phyloP scores from a whole-genome alignment of 2,329 filamentous ascomycete species.

The Fusarium newnesense region DNA sequence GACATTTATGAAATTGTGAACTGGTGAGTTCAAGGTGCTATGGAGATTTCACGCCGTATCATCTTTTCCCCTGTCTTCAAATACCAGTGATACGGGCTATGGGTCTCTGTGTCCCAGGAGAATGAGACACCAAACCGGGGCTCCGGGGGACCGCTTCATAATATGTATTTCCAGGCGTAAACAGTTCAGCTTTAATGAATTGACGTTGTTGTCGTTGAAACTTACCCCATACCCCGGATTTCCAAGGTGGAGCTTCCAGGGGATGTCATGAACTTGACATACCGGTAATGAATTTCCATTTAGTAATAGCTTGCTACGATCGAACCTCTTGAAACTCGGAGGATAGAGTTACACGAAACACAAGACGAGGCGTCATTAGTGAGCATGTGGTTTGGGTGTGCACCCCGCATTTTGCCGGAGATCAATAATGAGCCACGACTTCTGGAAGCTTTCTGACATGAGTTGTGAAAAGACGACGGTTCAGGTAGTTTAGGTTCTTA shows the following conservation, averaged over 20 bases:
- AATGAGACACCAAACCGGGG: not conserved
- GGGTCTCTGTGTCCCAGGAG: fast-evolving
- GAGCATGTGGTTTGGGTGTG: not conserved
- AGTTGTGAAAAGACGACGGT: fast-evolving
- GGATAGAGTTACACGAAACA: not conserved
- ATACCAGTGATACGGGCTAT: fast-evolving
- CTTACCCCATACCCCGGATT: constrained; percentile 6
- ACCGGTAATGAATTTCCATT: not conserved
- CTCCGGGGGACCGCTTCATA: fast-evolving
- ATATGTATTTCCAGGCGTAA: not conserved
- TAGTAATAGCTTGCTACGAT: not conserved
- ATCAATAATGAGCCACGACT: not conserved
- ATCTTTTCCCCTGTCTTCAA: not conserved
- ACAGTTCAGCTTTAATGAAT: not conserved
- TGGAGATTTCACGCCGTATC: fast-evolving
- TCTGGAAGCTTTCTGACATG: not conserved
- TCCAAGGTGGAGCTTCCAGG: not conserved
- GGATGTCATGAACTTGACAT: not conserved
- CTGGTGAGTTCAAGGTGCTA: not conserved
- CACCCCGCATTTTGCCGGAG: not conserved
- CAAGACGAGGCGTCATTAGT: not conserved
- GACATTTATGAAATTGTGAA: not conserved
- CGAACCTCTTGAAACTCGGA: not conserved
- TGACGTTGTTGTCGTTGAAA: not conserved
- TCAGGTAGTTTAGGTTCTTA: fast-evolving